Evolutionary conservation across 768 basidiomycete genomes (phyloP).

Genomic region (Vishniacozyma victoriae): DNA sequence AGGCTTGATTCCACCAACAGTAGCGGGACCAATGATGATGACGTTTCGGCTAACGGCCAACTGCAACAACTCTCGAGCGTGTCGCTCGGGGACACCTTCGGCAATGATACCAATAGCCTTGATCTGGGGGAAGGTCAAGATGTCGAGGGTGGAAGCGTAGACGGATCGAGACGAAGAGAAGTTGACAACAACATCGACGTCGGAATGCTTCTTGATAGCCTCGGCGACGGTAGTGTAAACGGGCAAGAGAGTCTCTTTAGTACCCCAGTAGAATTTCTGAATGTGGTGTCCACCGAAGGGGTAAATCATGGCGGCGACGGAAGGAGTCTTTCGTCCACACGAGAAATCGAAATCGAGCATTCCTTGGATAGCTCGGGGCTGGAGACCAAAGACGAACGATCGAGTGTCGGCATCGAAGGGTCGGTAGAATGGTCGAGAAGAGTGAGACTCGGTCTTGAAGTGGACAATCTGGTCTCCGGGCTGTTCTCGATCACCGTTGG

Average conservation of each 20-base stretch:
- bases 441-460: constrained; percentile 57
- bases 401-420: constrained; percentile 93
- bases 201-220: constrained; percentile 87
- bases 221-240: constrained; percentile 90
- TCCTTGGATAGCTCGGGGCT: constrained; percentile 97
- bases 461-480: constrained; percentile 82
- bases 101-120: constrained; percentile 86
- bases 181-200: constrained; percentile 97
- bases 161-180: constrained; percentile 91
- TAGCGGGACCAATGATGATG: constrained; percentile 92
- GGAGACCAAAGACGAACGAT: constrained; percentile 95
- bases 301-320: constrained; percentile 99
- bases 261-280: constrained; percentile 99
- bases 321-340: constrained; percentile 82
- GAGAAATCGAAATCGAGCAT: constrained; percentile 99
- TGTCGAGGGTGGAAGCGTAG: constrained; percentile 89
- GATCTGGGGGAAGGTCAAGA: constrained; percentile 65
- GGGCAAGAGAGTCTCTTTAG: constrained; percentile 94
- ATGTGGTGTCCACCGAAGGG: constrained; percentile 99
- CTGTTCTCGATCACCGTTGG: constrained; percentile 74
- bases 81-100: constrained; percentile 97
- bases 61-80: constrained; percentile 92
- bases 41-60: constrained; percentile 77
- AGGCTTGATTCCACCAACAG: constrained; percentile 98
- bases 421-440: constrained; percentile 68